Evolutionary conservation across 192 early-diverging fungal genomes (phyloP).

Genomic region (Entomortierella beljakovae): DNA sequence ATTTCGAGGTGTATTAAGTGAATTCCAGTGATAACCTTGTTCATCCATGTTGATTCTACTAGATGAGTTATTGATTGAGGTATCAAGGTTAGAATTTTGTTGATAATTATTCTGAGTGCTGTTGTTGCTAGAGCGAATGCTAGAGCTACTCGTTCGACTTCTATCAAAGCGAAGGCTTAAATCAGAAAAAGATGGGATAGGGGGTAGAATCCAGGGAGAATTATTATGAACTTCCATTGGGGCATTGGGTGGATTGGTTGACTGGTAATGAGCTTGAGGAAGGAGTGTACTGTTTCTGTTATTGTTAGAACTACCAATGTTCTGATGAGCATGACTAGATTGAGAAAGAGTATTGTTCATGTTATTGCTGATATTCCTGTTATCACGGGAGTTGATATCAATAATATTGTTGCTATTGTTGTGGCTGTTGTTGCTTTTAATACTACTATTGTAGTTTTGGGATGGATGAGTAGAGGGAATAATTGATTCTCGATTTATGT

Average conservation of each 20-base stretch:
- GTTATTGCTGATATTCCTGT: background rate
- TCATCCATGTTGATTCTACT: constrained; percentile 1
- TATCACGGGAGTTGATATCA: background rate
- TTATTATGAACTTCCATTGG: background rate
- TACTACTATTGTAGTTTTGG: background rate
- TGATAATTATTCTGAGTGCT: background rate
- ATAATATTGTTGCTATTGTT: background rate
- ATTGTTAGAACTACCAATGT: too few species aligned
- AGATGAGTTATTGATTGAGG: background rate
- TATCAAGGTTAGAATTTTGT: background rate
- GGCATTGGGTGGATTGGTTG: background rate
- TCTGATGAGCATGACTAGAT: background rate
- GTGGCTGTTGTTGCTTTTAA: background rate
- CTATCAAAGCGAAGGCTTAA: constrained; percentile 24
- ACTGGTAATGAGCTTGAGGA: background rate
- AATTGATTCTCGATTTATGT: background rate
- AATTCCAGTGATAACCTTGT: constrained; percentile 4
- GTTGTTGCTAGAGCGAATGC: background rate
- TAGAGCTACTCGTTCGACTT: constrained; percentile 11
- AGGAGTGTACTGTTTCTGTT: background rate
- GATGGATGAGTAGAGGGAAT: background rate
- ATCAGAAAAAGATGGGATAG: constrained; percentile 31
- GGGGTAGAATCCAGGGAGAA: constrained; percentile 34
- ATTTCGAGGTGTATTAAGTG: background rate
- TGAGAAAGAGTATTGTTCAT: background rate